Percentiles rank a stretch among this genome's conserved stretches.
phyloP scores from a whole-genome alignment of 768 basidiomycete species.

The Rossbeevera mucosa region DNA sequence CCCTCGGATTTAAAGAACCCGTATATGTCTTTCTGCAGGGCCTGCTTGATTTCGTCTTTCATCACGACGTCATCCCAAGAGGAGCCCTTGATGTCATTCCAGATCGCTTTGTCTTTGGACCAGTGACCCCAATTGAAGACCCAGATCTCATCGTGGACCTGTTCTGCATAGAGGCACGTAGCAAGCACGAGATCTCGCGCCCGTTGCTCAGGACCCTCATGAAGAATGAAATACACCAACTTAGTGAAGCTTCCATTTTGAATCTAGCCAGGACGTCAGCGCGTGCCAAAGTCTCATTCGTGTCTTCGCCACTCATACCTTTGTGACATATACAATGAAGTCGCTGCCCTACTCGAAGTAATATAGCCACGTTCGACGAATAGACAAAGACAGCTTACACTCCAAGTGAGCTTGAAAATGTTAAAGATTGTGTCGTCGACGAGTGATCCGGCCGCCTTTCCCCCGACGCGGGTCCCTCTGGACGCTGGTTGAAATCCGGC shows the following conservation, averaged over 20 bases:
- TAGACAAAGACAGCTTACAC: constrained; percentile 36
- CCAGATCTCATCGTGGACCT: constrained; percentile 67
- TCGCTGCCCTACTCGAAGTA: constrained; percentile 41
- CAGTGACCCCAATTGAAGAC: constrained; percentile 72
- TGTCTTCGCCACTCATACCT: constrained; percentile 34
- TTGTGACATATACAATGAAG: constrained; percentile 50
- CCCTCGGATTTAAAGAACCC: constrained; percentile 75
- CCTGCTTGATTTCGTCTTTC: constrained; percentile 61
- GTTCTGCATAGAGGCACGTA: constrained; percentile 47
- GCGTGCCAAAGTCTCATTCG: neutral
- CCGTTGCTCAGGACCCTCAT: constrained; percentile 54
- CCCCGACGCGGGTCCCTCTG: constrained; percentile 34
- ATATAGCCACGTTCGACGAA: neutral
- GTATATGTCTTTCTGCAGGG: constrained; percentile 66
- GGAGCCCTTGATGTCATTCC: constrained; percentile 57
- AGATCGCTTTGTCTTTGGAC: constrained; percentile 58
- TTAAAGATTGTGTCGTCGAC: constrained; percentile 50
- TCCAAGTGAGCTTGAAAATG: constrained; percentile 53
- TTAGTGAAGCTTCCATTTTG: constrained; percentile 17
- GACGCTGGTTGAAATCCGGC: constrained; percentile 46
- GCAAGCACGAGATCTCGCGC: constrained; percentile 49
- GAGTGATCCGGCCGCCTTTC: constrained; percentile 48
- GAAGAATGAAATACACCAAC: constrained; percentile 49
- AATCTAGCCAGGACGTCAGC: constrained; percentile 26
- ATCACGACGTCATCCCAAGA: constrained; percentile 75